Percentiles rank a stretch among this genome's conserved stretches.
phyloP scores from a whole-genome alignment of 176 grass and related monocot species.

The Elymus sibiricus region DNA sequence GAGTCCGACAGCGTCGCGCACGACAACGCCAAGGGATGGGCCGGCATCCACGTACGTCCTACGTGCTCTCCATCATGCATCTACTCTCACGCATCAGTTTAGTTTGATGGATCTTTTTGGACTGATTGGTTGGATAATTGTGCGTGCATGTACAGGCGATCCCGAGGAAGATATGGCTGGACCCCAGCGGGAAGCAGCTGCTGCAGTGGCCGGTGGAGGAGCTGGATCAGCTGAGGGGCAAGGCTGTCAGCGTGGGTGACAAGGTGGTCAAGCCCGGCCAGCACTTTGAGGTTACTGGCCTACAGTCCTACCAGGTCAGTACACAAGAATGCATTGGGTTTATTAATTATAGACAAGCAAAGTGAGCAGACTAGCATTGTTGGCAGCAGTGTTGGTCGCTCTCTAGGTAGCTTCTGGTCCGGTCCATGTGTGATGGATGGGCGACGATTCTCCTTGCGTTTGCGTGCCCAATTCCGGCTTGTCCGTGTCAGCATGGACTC shows the following conservation, averaged over 20 bases:
- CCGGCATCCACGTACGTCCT: conserved; percentile 50
- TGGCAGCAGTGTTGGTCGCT: not conserved
- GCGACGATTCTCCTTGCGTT: not conserved
- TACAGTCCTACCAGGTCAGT: conserved; percentile 43
- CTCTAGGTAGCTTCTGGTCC: conserved; percentile 11
- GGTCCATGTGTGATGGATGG: conserved; percentile 11
- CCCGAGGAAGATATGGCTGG: conserved; percentile 51
- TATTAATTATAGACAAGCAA: no score
- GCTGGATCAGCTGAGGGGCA: conserved; percentile 35
- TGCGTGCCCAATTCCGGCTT: not conserved
- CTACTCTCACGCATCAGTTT: no score
- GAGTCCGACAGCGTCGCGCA: conserved; percentile 39
- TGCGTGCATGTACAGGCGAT: not conserved
- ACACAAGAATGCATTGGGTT: no score
- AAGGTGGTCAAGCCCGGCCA: conserved; percentile 33
- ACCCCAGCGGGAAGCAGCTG: conserved; percentile 34
- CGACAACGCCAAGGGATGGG: conserved; percentile 60
- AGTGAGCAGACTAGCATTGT: not conserved
- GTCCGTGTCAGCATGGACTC: not conserved
- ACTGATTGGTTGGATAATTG: not conserved
- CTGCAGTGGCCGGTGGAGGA: conserved; percentile 68
- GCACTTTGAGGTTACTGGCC: conserved; percentile 39
- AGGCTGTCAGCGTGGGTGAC: not conserved
- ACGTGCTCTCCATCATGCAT: no score
- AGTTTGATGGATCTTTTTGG: not conserved